Percentiles rank a stretch among this genome's conserved stretches.
Conservation (phyloP, 2,329 filamentous ascomycete species). For the Monosporascus sp. region DNA sequence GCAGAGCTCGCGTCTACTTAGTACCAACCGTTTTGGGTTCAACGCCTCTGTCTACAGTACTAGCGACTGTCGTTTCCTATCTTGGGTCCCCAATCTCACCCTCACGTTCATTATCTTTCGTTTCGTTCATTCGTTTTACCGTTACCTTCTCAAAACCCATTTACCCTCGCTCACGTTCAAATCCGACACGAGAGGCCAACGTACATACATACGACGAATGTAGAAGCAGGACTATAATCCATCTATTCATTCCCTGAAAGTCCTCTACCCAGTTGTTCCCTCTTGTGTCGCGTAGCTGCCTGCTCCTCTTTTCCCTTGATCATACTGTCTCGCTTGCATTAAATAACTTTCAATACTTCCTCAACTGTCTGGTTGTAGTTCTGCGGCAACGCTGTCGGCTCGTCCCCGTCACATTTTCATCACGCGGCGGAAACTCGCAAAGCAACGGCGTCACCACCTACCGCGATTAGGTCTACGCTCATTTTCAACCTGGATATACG, state of each 20-base stretch:
- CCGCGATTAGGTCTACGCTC: not conserved
- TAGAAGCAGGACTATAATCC: not conserved
- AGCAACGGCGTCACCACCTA: not conserved
- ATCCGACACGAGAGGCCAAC: not conserved
- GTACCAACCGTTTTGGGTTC: too few relatives aligned
- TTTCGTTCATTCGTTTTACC: not conserved
- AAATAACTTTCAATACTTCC: not conserved
- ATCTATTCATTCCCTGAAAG: not conserved
- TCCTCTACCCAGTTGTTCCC: not conserved
- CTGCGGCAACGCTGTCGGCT: not conserved
- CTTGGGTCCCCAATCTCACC: not conserved
- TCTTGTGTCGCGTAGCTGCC: not conserved
- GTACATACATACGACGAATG: not conserved
- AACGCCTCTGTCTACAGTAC: too few relatives aligned
- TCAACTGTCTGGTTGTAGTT: not conserved
- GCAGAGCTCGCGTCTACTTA: too few relatives aligned
- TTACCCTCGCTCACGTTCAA: not conserved
- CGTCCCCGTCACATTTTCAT: not conserved
- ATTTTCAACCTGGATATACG: not conserved
- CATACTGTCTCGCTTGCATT: not conserved
- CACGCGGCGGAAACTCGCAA: not conserved
- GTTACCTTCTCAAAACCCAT: not conserved
- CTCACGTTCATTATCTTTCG: not conserved
- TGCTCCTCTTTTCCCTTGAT: not conserved
- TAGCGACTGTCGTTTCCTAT: too few relatives aligned